These are phyloP conservation scores for Flaveria trinervia DNA, from an alignment of 129 eudicot genomes.

Conservation along the genomic window DNA sequence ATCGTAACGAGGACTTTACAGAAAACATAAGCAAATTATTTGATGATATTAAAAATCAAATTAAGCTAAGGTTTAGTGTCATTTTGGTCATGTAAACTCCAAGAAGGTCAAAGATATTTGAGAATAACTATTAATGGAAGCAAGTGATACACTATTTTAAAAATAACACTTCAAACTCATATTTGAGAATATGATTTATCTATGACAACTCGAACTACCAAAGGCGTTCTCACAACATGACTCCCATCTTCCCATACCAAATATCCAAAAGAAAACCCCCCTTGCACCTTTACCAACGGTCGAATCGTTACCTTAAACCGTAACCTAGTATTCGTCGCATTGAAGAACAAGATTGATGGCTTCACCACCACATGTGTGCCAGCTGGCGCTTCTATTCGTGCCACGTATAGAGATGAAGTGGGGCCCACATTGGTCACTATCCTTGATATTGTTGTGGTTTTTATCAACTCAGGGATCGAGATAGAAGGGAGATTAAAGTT, in stretches of 20 bases:
- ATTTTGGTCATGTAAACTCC: no score
- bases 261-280: constrained; percentile 51
- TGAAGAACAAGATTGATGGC: constrained; percentile 46
- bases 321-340: constrained; percentile 29
- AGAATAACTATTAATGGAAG: no score
- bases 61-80: no score
- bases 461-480: constrained; percentile 43
- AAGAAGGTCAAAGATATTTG: no score
- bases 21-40: no score
- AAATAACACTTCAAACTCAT: not conserved
- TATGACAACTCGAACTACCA: constrained; percentile 44
- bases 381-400: constrained; percentile 46
- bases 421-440: constrained; percentile 57
- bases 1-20: no score
- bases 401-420: constrained; percentile 30
- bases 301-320: constrained; percentile 43
- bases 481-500: constrained; percentile 58
- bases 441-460: constrained; percentile 43
- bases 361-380: constrained; percentile 48
- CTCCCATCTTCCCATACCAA: constrained; percentile 53
- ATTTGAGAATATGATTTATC: constrained; percentile 35
- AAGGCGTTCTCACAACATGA: constrained; percentile 49
- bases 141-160: no score
- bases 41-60: no score
- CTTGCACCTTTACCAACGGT: constrained; percentile 37